Base-by-base conservation (phyloP, 2,329 filamentous ascomycete genomes). In the Cadophora gregata region DNA sequence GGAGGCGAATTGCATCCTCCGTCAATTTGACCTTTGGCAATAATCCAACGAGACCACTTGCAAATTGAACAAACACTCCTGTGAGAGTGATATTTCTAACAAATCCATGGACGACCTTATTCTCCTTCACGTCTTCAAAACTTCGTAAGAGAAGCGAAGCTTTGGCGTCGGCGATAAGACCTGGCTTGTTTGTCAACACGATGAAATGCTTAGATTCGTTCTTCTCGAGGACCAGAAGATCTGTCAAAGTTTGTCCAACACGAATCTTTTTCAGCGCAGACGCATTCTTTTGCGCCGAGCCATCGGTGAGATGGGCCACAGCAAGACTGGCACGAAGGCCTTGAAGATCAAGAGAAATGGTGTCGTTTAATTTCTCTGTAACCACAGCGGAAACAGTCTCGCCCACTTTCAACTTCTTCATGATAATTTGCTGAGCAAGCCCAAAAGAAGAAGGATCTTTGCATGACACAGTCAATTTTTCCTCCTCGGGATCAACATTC, bases 11-110 rank as follows among this genome's bases (percentile, higher is more conserved):
- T 70, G 87, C 86, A 45, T 93, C 91, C n/a, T 88, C 83, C 2
- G 90, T 84, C 58, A 99, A 83, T 74, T 93, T 89, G 24, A 87
- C 88, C 79, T 92, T 95, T 45, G 93, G 93, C 33, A 97, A 81
- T 50, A 97, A 81, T 16, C 92, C 95, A 55, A 88, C 91, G 21
- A 97, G 80, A 38, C 87, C 88, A 72, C 89, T 91, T 48, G 89
- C 88, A 77, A 97, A 97, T 75, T 96, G 90, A n/a, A 97, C 86
- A 74, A 97, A 98, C 12, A 94, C 84, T 51, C 92, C 93, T 9
- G 90, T 92, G 1, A 87, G 81, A 0, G 93, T 94, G 62, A 97
- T 90, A 74, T 96, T 96, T 67, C 90, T 89, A 29, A 99, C 88
- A 73, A 95, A 97, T 6, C 94, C 95, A 66, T 88, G 86, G 8